Base-by-base conservation (phyloP, 2,329 filamentous ascomycete species). In the Colletotrichum magnum region DNA sequence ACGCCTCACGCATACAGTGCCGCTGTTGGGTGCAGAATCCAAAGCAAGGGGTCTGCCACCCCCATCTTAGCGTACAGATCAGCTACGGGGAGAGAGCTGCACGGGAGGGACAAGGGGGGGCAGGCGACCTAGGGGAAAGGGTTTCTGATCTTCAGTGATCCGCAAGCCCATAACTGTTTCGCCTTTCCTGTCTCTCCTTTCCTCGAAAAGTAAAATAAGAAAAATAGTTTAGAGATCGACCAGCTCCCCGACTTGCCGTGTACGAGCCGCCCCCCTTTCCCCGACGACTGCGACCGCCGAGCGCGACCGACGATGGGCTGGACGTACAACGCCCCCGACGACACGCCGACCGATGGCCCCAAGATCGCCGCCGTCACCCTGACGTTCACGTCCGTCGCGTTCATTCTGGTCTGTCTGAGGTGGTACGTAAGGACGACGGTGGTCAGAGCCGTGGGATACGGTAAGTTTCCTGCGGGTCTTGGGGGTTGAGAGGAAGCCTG, bases 251-350 rank as follows among this genome's bases (percentile, higher is more conserved):
- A 36, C 5, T 36, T 36, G 32, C 32, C 32, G 32, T 36, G 32
- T 12, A n/a, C 43, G 43, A 47, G 3, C 21, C 21, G 21, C 21
- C 21, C 21, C 43, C 10, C 13, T 13, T 10, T 16, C 2, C 15
- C 15, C 43, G 43, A 47, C 43, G 43, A 47, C 45, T 6, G 3
- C 16, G 45, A 47, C 45, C 6, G 4, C 47, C 36, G 36, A 60
- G 32, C 32, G 32, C 47, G 41, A 24, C 16, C 58, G 24, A 26
- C 26, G 54, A 81, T 80, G 79, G 77, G 75, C 43, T 82, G 80
- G 80, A 79, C 78, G 7, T 79, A 76, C 74, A 81, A 81, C 72
- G 77, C 79, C 21, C 62, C 69, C 3, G 73, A 71, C 51, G 72
- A 77, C 67, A 77, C 75, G 16, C 76, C 77, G n/a, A 81, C 77